These are phyloP conservation scores for Platanus orientalis DNA, from an alignment of 164 flowering plant species.

Conservation along the genomic window DNA sequence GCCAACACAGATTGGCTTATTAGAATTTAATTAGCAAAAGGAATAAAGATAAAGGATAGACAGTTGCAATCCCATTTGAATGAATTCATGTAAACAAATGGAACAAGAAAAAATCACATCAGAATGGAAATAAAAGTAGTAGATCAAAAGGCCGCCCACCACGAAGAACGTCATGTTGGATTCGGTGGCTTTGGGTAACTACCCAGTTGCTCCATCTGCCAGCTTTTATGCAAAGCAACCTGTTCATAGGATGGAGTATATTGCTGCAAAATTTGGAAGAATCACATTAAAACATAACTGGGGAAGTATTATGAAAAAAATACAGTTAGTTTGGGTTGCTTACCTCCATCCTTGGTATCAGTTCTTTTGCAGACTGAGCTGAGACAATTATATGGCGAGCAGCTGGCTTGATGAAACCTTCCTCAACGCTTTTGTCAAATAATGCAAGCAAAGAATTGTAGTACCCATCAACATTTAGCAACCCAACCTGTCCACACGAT, in stretches of 20 bases:
- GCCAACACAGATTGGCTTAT: constrained; percentile 8
- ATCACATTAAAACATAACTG: neutral
- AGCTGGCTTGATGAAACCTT: constrained; percentile 87
- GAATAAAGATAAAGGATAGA: too few relatives aligned
- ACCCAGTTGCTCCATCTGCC: constrained; percentile 63
- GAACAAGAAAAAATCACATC: constrained; percentile 23
- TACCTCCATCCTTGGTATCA: constrained; percentile 77
- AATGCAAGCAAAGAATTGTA: constrained; percentile 69
- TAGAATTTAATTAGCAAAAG: constrained; percentile 12
- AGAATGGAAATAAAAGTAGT: constrained; percentile 4
- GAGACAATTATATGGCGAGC: constrained; percentile 75
- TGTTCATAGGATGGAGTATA: constrained; percentile 59
- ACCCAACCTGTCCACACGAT: constrained; percentile 58
- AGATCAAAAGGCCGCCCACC: constrained; percentile 19
- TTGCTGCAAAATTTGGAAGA: constrained; percentile 63
- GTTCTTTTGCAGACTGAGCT: constrained; percentile 79
- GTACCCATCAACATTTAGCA: constrained; percentile 87
- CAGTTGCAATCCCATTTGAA: constrained; percentile 24
- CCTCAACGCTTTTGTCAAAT: constrained; percentile 79
- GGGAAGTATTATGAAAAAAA: neutral
- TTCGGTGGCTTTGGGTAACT: constrained; percentile 32
- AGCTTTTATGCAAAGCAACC: constrained; percentile 73
- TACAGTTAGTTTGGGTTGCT: neutral
- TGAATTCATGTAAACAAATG: constrained; percentile 17
- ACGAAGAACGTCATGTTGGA: constrained; percentile 25